Conservation (phyloP, 192 early-diverging fungal species). For the Mortierella alpina region DNA sequence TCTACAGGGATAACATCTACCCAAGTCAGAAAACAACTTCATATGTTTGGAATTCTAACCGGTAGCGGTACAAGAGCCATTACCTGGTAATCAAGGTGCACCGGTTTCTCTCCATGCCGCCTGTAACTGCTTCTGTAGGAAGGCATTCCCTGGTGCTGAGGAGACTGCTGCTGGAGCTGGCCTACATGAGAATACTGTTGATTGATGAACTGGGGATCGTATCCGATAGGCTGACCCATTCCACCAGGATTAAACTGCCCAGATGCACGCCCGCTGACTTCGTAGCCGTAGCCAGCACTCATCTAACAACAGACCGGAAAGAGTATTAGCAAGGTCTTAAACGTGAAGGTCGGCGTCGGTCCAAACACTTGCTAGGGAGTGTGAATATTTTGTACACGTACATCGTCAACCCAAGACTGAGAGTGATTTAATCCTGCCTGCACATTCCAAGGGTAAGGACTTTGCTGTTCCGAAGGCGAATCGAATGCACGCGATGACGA, state of each 20-base stretch:
- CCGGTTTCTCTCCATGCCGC: slow-evolving; percentile 42
- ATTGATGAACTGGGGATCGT: slow-evolving; percentile 40
- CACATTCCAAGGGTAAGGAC: slow-evolving; percentile 32
- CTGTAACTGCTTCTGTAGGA: slow-evolving; percentile 32
- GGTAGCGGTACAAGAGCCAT: background rate
- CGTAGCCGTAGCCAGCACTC: slow-evolving; percentile 37
- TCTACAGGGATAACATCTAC: slow-evolving; percentile 33
- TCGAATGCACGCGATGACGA: slow-evolving; percentile 30
- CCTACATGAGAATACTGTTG: slow-evolving; percentile 10
- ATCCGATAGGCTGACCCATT: slow-evolving; percentile 18
- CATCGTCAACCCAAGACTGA: slow-evolving; percentile 46
- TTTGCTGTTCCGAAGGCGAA: slow-evolving; percentile 44
- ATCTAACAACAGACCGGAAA: slow-evolving; percentile 5
- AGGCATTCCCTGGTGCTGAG: slow-evolving; percentile 13
- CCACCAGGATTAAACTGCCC: slow-evolving; percentile 10
- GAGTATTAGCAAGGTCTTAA: background rate
- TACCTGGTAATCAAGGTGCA: slow-evolving; percentile 50
- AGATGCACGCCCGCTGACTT: slow-evolving; percentile 3
- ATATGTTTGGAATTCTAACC: background rate
- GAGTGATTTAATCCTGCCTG: slow-evolving; percentile 17
- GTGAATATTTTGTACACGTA: slow-evolving; percentile 1
- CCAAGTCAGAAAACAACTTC: background rate
- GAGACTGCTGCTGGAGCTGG: slow-evolving; percentile 23
- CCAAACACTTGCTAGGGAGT: no score
- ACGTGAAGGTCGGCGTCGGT: background rate